A percentile compares a stretch with the other conserved stretches of the same genome.
phyloP scores from a whole-genome alignment of 2,329 filamentous ascomycete species.

The Nigrospora sphaerica region DNA sequence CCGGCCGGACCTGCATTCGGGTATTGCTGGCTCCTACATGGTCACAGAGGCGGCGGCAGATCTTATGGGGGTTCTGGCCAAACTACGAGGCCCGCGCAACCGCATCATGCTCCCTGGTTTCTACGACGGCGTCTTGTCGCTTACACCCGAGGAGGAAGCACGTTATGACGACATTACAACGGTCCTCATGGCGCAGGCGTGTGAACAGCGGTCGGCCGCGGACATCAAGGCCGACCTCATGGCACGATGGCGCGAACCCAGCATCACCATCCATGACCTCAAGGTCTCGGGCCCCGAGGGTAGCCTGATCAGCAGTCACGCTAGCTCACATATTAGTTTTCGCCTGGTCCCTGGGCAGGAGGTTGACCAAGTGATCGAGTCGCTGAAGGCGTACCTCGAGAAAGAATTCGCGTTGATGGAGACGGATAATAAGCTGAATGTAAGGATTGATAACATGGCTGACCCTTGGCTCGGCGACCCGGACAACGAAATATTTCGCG shows the following conservation, averaged over 20 bases:
- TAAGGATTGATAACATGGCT: slow-evolving; percentile 86
- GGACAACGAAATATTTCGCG: slow-evolving; percentile 83
- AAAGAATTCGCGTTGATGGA: slow-evolving; percentile 66
- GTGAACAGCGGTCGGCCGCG: slow-evolving; percentile 46
- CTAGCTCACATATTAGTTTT: slow-evolving; percentile 81
- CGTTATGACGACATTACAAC: slow-evolving; percentile 80
- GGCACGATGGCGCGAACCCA: slow-evolving; percentile 92
- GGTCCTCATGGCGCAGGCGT: slow-evolving; percentile 64
- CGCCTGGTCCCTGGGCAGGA: slow-evolving; percentile 92
- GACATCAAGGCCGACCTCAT: slow-evolving; percentile 79
- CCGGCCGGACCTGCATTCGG: slow-evolving; percentile 85
- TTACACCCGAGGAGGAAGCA: slow-evolving; percentile 68
- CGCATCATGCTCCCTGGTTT: slow-evolving; percentile 80
- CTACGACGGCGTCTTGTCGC: slow-evolving; percentile 73
- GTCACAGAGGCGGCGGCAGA: slow-evolving; percentile 90
- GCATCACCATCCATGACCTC: slow-evolving; percentile 87
- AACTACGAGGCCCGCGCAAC: slow-evolving; percentile 74
- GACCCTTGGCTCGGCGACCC: slow-evolving; percentile 96
- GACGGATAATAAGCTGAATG: slow-evolving; percentile 71
- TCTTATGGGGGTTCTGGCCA: slow-evolving; percentile 74
- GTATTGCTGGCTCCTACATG: slow-evolving; percentile 89
- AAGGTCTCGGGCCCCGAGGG: slow-evolving; percentile 89
- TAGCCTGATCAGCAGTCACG: slow-evolving; percentile 83
- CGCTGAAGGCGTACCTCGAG: slow-evolving; percentile 60
- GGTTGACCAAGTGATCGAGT: slow-evolving; percentile 65